Conservation (phyloP, 345 rosid species). For the Corchorus capsularis region DNA sequence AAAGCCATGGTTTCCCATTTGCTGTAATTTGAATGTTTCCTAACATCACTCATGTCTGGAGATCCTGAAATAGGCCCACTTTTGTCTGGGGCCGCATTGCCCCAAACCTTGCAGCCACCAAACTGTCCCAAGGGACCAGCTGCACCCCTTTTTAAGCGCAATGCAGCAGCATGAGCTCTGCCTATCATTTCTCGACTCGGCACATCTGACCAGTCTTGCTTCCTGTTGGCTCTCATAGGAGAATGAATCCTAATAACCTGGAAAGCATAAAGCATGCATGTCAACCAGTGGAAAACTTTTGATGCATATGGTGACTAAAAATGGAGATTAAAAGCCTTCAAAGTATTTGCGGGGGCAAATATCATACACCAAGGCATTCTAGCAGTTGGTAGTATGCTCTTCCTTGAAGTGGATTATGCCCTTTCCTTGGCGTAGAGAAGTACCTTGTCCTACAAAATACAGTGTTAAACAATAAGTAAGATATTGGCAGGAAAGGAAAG, state of each 20-base stretch:
- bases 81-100: conserved; percentile 48
- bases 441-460: conserved; percentile 72
- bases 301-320: not conserved
- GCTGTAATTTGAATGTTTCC: conserved; percentile 77
- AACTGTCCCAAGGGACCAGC: conserved; percentile 59
- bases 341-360: conserved; percentile 2
- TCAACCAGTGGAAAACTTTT: conserved; percentile 1
- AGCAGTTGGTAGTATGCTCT: conserved; percentile 95
- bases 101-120: conserved; percentile 95
- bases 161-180: conserved; percentile 78
- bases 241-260: conserved; percentile 97
- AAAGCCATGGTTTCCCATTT: conserved; percentile 91
- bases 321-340: not conserved
- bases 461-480: conserved; percentile 17
- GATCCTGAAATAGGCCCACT: conserved; percentile 77
- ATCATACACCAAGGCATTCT: conserved; percentile 92
- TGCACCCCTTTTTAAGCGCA: conserved; percentile 62
- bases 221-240: conserved; percentile 79
- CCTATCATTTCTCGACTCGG: conserved; percentile 77
- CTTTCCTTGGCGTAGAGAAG: conserved; percentile 90
- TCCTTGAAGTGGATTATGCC: conserved; percentile 98
- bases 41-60: conserved; percentile 69
- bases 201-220: conserved; percentile 83
- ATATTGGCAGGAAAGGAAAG: not conserved
- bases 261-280: conserved; percentile 15